Percentiles rank a stretch among this genome's conserved stretches.
These are phyloP conservation scores for Solanum peruvianum DNA, from an alignment of 257 asterid species.

Conservation along the genomic window DNA sequence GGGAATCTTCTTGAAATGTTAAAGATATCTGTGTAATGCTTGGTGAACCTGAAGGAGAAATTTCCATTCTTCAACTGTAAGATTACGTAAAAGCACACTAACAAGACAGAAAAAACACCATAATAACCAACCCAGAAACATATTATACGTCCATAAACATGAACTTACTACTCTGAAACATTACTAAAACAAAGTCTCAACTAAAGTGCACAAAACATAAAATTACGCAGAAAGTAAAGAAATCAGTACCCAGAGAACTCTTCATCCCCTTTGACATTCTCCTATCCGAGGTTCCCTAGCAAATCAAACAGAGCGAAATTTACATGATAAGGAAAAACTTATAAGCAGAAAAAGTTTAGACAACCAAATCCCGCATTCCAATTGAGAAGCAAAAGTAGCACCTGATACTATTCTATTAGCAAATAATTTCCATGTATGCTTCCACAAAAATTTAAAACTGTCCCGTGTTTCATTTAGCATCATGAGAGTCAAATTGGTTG, in stretches of 20 bases:
- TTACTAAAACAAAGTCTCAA: not conserved
- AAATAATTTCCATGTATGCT: not conserved
- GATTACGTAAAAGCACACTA: not conserved
- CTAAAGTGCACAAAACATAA: not conserved
- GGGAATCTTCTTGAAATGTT: constrained; percentile 21
- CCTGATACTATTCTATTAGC: not conserved
- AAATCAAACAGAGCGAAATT: not conserved
- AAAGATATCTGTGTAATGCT: constrained; percentile 30
- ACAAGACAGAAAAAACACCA: not conserved
- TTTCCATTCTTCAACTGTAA: not conserved
- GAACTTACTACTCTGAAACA: not conserved
- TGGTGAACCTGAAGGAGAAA: constrained; percentile 15
- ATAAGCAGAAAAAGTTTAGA: not conserved
- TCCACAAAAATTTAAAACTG: not conserved
- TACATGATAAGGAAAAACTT: not conserved
- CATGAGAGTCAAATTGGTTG: not conserved
- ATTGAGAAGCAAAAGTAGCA: not conserved
- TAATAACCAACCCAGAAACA: not conserved
- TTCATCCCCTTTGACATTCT: constrained; percentile 18
- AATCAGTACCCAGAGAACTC: constrained; percentile 1
- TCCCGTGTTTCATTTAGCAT: not conserved
- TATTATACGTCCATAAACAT: not conserved
- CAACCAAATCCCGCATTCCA: not conserved
- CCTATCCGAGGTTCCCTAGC: constrained; percentile 35
- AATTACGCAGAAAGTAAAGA: not conserved